Percentiles rank a stretch among this genome's conserved stretches.
phyloP scores from a whole-genome alignment of 441 rosid species.

The Arabidopsis hybrid region DNA sequence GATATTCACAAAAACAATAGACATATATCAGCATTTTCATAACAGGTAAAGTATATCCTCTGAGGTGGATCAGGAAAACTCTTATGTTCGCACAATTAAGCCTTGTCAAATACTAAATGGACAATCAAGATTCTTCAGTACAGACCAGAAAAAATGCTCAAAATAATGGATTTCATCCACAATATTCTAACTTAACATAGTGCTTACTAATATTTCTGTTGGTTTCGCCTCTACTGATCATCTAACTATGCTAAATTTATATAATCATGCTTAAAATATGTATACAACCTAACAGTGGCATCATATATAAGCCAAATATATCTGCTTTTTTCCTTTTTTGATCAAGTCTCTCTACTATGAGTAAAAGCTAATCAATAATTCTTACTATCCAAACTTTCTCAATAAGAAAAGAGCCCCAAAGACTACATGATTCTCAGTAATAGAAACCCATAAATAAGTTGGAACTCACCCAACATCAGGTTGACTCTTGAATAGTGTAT shows the following conservation, averaged over 20 bases:
- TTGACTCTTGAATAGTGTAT: conserved; percentile 81
- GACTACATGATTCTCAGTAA: not conserved
- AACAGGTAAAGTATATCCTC: conserved; percentile 1
- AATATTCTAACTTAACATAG: not conserved
- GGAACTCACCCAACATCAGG: conserved; percentile 96
- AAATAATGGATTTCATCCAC: not conserved
- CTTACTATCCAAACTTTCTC: not conserved
- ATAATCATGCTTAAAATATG: conserved; percentile 2
- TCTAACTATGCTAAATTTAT: conserved; percentile 1
- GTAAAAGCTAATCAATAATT: conserved; percentile 7
- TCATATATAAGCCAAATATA: not conserved
- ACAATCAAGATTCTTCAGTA: conserved; percentile 10
- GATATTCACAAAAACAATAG: conserved; percentile 41
- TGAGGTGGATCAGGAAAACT: conserved; percentile 1
- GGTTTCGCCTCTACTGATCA: not conserved
- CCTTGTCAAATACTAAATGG: conserved; percentile 7
- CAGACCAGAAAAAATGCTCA: conserved; percentile 15
- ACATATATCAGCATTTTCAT: not conserved
- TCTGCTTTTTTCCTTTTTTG: not conserved
- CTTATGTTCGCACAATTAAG: not conserved
- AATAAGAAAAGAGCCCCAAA: conserved; percentile 7
- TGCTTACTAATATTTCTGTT: not conserved
- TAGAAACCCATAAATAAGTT: conserved; percentile 19
- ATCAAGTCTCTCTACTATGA: conserved; percentile 13
- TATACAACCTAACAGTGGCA: conserved; percentile 6